Evolutionary conservation across 176 grass and related monocot genomes (phyloP).

Genomic region (Lolium perenne): DNA sequence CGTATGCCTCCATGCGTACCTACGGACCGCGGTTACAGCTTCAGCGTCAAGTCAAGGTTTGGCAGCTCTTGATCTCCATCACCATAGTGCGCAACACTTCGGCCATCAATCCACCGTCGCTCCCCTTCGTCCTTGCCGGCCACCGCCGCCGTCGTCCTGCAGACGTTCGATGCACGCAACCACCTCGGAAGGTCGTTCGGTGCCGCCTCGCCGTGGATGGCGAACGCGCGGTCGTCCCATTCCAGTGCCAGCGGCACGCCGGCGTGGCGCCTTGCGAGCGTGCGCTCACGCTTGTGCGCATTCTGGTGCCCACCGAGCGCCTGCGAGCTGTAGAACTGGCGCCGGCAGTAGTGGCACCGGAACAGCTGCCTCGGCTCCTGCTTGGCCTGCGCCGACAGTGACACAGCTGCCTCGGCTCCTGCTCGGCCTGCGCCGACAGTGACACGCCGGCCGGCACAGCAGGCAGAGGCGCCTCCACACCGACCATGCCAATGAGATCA

Average conservation of each 20-base stretch:
- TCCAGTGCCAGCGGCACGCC: not conserved
- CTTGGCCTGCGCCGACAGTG: not conserved
- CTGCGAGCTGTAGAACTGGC: conserved; percentile 85
- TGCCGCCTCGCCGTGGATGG: conserved; percentile 21
- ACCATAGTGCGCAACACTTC: not conserved
- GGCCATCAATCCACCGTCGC: not conserved
- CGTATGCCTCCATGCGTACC: not conserved
- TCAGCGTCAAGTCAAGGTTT: conserved; percentile 55
- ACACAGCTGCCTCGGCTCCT: conserved; percentile 50
- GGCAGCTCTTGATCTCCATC: conserved; percentile 5
- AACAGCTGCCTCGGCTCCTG: conserved; percentile 56
- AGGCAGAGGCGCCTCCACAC: not conserved
- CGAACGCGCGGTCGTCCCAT: not conserved
- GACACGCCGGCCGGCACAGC: not conserved
- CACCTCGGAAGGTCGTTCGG: conserved; percentile 9
- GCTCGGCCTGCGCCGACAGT: not conserved
- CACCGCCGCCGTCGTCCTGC: not conserved
- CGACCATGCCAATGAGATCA: conserved; percentile 46
- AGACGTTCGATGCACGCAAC: not conserved
- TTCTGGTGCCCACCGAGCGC: conserved; percentile 96
- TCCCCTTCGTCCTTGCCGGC: conserved; percentile 7
- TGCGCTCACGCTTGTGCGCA: conserved; percentile 75
- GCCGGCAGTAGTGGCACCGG: conserved; percentile 59
- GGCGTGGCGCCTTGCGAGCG: conserved; percentile 37
- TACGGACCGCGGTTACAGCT: conserved; percentile 24